Evolutionary conservation across 345 rosid species (phyloP).

Genomic region (Excoecaria agallocha): DNA sequence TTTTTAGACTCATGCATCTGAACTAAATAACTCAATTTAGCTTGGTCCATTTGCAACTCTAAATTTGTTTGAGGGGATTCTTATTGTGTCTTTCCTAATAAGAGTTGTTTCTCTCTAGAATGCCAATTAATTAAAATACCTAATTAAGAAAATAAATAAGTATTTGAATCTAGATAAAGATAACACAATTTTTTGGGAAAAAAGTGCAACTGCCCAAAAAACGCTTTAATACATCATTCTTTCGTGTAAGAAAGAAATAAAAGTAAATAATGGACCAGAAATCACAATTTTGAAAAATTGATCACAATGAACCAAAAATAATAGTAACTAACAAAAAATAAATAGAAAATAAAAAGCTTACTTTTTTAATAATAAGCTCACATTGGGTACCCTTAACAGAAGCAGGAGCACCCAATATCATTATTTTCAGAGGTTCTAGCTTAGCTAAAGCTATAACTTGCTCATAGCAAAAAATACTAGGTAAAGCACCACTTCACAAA

Average conservation of each 20-base stretch:
- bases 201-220: not conserved
- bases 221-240: not conserved
- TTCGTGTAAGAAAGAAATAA: not conserved
- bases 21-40: not conserved
- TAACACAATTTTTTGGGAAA: not conserved
- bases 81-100: not conserved
- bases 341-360: no score
- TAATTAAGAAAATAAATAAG: not conserved
- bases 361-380: no score
- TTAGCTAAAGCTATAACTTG: conserved; percentile 37
- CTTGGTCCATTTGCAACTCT: not conserved
- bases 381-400: conserved; percentile 99
- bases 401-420: conserved; percentile 98
- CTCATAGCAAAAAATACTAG: not conserved
- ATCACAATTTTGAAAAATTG: no score
- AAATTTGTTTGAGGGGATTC: not conserved
- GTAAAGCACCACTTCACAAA: not conserved
- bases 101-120: not conserved
- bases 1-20: not conserved
- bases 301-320: no score
- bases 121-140: not conserved
- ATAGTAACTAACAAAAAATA: no score
- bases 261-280: no score
- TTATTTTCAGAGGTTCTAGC: conserved; percentile 60
- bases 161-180: not conserved